Percentiles rank a stretch among this genome's conserved stretches.
These are phyloP conservation scores for Xerophyta viscosa DNA, from an alignment of 106 monocot genomes.

Conservation along the genomic window DNA sequence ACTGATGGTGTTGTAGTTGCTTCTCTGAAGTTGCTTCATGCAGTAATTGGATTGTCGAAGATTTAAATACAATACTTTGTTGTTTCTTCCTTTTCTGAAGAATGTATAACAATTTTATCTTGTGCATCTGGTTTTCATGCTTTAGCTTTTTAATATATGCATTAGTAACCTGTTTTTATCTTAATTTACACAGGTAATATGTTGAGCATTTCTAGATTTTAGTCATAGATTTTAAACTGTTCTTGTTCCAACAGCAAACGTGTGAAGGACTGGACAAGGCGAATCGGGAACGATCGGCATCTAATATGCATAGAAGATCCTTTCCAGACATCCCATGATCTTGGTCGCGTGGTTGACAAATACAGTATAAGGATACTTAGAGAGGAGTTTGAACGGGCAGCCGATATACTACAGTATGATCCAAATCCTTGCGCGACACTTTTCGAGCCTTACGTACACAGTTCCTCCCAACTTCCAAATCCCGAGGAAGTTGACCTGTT, in stretches of 20 bases:
- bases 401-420: slow-evolving; percentile 66
- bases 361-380: slow-evolving; percentile 74
- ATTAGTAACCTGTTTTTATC: too few relatives aligned
- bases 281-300: slow-evolving; percentile 88
- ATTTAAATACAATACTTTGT: too few relatives aligned
- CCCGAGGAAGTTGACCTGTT: background rate
- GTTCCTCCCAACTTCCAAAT: background rate
- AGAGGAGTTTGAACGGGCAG: slow-evolving; percentile 94
- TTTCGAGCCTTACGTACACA: slow-evolving; percentile 62
- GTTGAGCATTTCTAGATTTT: too few relatives aligned
- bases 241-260: slow-evolving; percentile 41
- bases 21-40: too few relatives aligned
- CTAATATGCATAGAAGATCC: slow-evolving; percentile 99
- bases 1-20: too few relatives aligned
- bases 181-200: too few relatives aligned
- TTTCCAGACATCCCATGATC: slow-evolving; percentile 84
- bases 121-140: too few relatives aligned
- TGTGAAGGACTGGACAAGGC: slow-evolving; percentile 83
- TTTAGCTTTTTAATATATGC: too few relatives aligned
- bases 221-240: background rate
- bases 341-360: slow-evolving; percentile 89
- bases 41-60: too few relatives aligned
- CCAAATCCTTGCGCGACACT: slow-evolving; percentile 48
- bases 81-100: too few relatives aligned
- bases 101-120: too few relatives aligned